Percentiles rank a stretch among this genome's conserved stretches.
These are phyloP conservation scores for Athelia psychrophila DNA, from an alignment of 1,284 basidiomycete genomes.

Conservation along the genomic window DNA sequence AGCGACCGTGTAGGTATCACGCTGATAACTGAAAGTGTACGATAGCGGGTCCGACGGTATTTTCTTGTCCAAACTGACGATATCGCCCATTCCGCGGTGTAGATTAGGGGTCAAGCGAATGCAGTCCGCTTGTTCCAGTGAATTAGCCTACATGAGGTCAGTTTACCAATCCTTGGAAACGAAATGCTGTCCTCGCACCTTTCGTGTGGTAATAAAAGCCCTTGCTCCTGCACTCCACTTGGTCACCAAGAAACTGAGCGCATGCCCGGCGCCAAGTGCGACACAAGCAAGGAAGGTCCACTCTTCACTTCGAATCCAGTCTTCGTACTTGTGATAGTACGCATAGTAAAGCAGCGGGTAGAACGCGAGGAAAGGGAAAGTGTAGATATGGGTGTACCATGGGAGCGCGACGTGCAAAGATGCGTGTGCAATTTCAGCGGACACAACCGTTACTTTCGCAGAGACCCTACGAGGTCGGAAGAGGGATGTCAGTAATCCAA, in stretches of 20 bases:
- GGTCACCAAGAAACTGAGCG: conserved; percentile 90
- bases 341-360: conserved; percentile 93
- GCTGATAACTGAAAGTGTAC: conserved; percentile 93
- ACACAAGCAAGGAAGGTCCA: conserved; percentile 96
- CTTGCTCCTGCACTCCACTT: conserved; percentile 85
- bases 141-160: conserved; percentile 47
- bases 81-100: conserved; percentile 91
- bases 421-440: conserved; percentile 83
- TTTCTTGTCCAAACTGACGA: conserved; percentile 76
- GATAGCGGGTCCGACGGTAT: conserved; percentile 51
- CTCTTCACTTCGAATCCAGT: conserved; percentile 90
- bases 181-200: conserved; percentile 35
- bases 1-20: conserved; percentile 87
- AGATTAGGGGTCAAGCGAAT: conserved; percentile 84
- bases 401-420: conserved; percentile 82
- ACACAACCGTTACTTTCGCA: conserved; percentile 58
- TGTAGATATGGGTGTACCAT: conserved; percentile 79
- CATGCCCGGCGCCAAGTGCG: conserved; percentile 82
- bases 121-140: conserved; percentile 73
- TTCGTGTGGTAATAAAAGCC: conserved; percentile 75
- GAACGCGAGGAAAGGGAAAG: conserved; percentile 78
- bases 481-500: background rate
- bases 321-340: conserved; percentile 88
- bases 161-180: background rate
- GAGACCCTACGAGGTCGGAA: conserved; percentile 8